Conservation (phyloP, 2,329 filamentous ascomycete species). For the Stylonectria norvegica region DNA sequence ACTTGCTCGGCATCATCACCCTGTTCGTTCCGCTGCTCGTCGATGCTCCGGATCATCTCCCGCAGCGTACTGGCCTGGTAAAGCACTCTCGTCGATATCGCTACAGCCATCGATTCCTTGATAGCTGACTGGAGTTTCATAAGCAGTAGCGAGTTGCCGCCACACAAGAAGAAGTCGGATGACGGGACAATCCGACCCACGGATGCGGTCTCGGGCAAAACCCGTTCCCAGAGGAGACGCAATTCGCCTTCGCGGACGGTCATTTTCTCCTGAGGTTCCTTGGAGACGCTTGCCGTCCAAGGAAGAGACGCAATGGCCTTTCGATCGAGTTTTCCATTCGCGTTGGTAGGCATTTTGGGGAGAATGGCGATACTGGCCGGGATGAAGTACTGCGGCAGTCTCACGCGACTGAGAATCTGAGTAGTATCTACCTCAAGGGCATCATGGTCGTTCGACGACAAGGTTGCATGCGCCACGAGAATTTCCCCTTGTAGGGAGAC, state of each 20-base stretch:
- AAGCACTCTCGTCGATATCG: conserved; percentile 29
- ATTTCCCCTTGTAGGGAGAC: conserved; percentile 7
- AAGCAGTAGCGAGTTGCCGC: conserved; percentile 36
- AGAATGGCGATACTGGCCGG: conserved; percentile 24
- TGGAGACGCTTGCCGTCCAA: conserved; percentile 4
- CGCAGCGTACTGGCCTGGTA: conserved; percentile 34
- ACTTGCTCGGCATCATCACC: conserved; percentile 1
- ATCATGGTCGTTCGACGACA: conserved; percentile 1
- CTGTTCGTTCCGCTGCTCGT: conserved; percentile 4
- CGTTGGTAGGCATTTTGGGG: conserved; percentile 22
- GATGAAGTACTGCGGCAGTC: conserved; percentile 29
- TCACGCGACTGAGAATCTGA: conserved; percentile 10
- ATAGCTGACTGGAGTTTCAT: conserved; percentile 28
- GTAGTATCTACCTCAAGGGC: conserved; percentile 12
- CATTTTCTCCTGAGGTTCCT: conserved; percentile 9
- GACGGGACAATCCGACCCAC: conserved; percentile 5
- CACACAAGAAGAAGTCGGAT: conserved; percentile 36
- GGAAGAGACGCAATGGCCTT: conserved; percentile 16
- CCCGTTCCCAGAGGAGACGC: conserved; percentile 11
- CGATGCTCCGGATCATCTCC: conserved; percentile 26
- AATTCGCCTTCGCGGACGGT: conserved; percentile 12
- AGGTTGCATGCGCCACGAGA: conserved; percentile 7
- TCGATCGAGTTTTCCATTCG: conserved; percentile 27
- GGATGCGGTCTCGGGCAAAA: conserved; percentile 9
- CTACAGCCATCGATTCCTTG: conserved; percentile 21